Evolutionary conservation across 164 flowering plant genomes (phyloP).

Genomic region (Magnolia changhungtana): DNA sequence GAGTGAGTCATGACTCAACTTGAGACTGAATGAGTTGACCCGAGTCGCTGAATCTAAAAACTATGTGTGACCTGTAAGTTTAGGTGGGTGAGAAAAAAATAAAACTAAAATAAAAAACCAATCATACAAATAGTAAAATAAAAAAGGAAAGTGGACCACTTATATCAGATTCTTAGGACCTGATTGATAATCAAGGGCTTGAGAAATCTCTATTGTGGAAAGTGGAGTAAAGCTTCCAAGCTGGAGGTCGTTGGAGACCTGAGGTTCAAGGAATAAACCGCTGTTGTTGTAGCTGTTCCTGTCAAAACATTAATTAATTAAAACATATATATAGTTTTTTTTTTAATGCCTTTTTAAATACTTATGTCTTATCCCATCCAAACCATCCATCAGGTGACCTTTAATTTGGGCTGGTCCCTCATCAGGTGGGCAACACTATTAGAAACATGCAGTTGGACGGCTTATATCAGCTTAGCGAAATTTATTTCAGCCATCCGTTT

Average conservation of each 20-base stretch:
- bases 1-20: too few relatives aligned
- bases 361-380: not conserved
- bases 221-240: conserved; percentile 22
- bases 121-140: not conserved
- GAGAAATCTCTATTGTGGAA: conserved; percentile 13
- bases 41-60: not conserved
- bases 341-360: too few relatives aligned
- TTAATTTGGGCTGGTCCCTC: not conserved
- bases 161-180: conserved; percentile 8
- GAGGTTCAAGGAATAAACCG: conserved; percentile 20
- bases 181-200: conserved; percentile 11
- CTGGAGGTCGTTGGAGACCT: conserved; percentile 16
- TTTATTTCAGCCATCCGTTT: too few relatives aligned
- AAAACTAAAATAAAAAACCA: not conserved
- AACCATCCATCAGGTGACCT: not conserved
- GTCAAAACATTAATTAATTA: not conserved
- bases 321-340: not conserved
- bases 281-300: conserved; percentile 7
- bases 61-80: not conserved
- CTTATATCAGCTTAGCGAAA: too few relatives aligned
- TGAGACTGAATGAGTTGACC: too few relatives aligned
- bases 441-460: too few relatives aligned
- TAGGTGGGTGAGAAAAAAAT: not conserved
- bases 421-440: too few relatives aligned
- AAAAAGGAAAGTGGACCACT: not conserved